phyloP scores from a whole-genome alignment of 345 rosid species.

The Lepidium didymum region DNA sequence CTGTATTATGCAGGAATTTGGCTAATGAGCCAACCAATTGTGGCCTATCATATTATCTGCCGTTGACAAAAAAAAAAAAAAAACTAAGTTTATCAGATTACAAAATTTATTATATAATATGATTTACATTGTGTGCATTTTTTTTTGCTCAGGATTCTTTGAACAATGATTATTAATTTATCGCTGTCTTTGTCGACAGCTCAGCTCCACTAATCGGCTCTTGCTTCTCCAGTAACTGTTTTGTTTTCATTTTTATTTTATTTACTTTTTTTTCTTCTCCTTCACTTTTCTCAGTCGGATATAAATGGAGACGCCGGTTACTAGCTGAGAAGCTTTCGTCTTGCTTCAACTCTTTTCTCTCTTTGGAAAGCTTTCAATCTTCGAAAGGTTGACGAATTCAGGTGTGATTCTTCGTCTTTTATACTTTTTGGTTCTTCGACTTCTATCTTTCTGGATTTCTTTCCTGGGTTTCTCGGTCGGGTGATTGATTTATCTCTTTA shows the following conservation, averaged over 20 bases:
- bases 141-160: no score
- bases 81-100: no score
- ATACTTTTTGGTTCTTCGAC: neutral
- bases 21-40: no score
- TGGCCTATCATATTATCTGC: no score
- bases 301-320: constrained; percentile 9
- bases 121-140: no score
- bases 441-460: neutral
- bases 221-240: neutral
- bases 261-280: neutral
- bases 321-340: neutral
- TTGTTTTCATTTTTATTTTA: neutral
- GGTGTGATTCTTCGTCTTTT: constrained; percentile 7
- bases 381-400: neutral
- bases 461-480: neutral
- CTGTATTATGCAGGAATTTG: no score
- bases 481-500: neutral
- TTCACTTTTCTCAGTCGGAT: neutral
- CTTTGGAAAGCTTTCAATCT: neutral
- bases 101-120: no score
- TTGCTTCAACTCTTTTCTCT: neutral
- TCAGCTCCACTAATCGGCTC: constrained; percentile 28
- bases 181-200: constrained; percentile 14
- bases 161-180: neutral
- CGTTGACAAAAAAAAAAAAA: no score